Evolutionary conservation across 495 filamentous ascomycete genomes (phyloP).

Genomic region (Penicillium crystallinum): DNA sequence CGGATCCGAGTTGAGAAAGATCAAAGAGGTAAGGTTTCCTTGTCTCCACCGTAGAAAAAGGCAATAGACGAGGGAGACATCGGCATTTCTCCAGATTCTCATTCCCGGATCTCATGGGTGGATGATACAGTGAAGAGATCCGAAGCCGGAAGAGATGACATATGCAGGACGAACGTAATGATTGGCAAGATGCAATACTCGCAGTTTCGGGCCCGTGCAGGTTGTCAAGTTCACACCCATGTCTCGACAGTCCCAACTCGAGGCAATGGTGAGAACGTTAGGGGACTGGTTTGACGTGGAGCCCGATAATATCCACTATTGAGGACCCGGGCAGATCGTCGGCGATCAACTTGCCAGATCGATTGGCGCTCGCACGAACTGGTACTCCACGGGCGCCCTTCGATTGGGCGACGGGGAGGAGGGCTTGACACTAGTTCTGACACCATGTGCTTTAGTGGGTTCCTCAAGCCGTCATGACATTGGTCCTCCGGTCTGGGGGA

Average conservation of each 20-base stretch:
- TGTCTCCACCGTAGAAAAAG: not conserved
- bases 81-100: conserved; percentile 6
- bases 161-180: not conserved
- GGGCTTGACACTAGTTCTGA: conserved; percentile 15
- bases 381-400: conserved; percentile 15
- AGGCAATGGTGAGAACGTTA: not conserved
- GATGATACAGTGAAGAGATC: not conserved
- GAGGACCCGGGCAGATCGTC: conserved; percentile 28
- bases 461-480: not conserved
- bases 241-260: not conserved
- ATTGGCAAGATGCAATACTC: not conserved
- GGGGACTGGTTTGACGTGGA: conserved; percentile 2
- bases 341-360: conserved; percentile 21
- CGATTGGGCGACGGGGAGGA: conserved; percentile 14
- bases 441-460: conserved; percentile 15
- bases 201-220: conserved; percentile 3
- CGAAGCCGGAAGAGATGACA: conserved; percentile 1
- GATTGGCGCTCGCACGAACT: conserved; percentile 27
- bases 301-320: conserved; percentile 23
- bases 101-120: not conserved
- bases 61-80: too few species aligned
- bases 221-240: not conserved
- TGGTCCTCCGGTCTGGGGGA: not conserved
- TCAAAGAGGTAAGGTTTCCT: not conserved
- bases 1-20: not conserved